Base-by-base conservation (phyloP, 257 asterid genomes). In the Solanum peruvianum region DNA sequence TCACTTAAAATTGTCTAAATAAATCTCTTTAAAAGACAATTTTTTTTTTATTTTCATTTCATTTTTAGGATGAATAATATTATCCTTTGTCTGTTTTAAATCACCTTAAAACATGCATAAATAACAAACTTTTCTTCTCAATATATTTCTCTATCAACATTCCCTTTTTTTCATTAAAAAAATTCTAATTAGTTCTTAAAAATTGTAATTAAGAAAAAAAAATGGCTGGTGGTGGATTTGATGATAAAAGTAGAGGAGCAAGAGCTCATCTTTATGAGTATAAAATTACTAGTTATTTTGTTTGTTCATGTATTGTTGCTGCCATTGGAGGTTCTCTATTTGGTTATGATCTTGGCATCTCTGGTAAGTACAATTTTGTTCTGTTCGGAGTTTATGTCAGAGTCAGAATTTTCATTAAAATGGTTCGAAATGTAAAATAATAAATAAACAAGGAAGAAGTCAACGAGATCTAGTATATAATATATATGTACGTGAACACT, bases 311-410 rank as follows among this genome's bases (percentile, higher is more conserved):
- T 92, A 83, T 93, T 83, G 91, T 95, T 76, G 98, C 97, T 11
- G 94, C 98, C 7, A 11, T 90, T 89, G 98, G 98, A 0, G 98
- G 98, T 44, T 94, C 98, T 33, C 88, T 95, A 37, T 95, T 95
- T 66, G 98, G 98, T 73, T 95, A 95, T 88, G 98, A 95, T 92
- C 94, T 95, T 82, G 98, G 98, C 25, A 95, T 95, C 85, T 95
- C 98, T n/a, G 98, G 98, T 94, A 11, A 37, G 81, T 21, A 20
- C 29, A 29, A 15, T 31, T 31, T 23, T 23, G 11, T 62, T 23
- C 4, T 9, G 6, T 9, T 60, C 3, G 12, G 29, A 56, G n/a
- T 56, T 18, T 56, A 0, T 7, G 76, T 33, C 7, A 9, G 4
- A 71, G 9, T 33, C 15, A 7, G 15, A 33, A 71, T 31, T 33